Conservation (phyloP, 352 stramenopile species). For the Phytopythium ostracodes region DNA sequence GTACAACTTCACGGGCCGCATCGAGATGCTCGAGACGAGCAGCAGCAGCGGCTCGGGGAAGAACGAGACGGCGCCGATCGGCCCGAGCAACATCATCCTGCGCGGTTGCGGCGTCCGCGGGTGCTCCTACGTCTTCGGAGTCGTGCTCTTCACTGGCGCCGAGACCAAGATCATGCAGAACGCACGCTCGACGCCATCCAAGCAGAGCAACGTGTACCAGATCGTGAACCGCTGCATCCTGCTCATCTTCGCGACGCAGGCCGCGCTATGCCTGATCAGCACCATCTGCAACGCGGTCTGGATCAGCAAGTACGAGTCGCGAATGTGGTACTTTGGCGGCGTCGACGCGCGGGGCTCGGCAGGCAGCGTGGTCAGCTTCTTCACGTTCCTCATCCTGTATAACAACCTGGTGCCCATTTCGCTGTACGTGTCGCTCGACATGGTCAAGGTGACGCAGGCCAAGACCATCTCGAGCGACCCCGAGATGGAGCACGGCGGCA, state of each 20-base stretch:
- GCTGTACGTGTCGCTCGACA: conserved; percentile 96
- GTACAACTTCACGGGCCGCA: conserved; percentile 65
- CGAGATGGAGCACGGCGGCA: conserved; percentile 86
- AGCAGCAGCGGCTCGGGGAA: conserved; percentile 12
- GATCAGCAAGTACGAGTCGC: conserved; percentile 29
- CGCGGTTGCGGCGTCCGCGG: conserved; percentile 68
- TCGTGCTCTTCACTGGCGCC: conserved; percentile 88
- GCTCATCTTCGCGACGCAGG: conserved; percentile 61
- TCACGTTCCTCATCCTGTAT: conserved; percentile 95
- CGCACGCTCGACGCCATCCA: conserved; percentile 53
- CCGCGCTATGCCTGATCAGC: conserved; percentile 58
- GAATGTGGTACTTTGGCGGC: conserved; percentile 55
- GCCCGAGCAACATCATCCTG: conserved; percentile 78
- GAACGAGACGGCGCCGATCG: conserved; percentile 41
- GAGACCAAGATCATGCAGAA: conserved; percentile 90
- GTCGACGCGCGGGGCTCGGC: conserved; percentile 9
- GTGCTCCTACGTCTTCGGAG: conserved; percentile 50
- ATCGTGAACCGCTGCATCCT: conserved; percentile 72
- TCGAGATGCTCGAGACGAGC: conserved; percentile 18
- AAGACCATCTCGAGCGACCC: conserved; percentile 62
- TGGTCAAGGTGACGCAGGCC: conserved; percentile 87
- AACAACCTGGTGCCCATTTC: conserved; percentile 97
- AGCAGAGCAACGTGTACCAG: conserved; percentile 68
- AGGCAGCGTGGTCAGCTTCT: conserved; percentile 76
- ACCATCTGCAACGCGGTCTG: conserved; percentile 54